These are phyloP conservation scores for Rosa persica DNA, from an alignment of 306 rosid species.

Conservation along the genomic window DNA sequence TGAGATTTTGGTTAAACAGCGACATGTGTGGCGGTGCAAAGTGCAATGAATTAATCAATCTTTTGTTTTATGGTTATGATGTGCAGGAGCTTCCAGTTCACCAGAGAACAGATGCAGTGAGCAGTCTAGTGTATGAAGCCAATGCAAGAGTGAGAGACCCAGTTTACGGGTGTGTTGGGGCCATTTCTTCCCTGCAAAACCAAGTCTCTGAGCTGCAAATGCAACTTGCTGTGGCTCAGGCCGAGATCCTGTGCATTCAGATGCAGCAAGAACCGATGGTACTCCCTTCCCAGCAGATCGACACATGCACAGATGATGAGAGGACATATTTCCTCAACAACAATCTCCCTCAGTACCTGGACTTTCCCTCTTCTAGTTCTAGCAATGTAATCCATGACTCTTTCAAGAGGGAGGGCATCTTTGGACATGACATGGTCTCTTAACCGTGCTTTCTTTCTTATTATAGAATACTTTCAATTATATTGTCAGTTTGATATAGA, in stretches of 20 bases:
- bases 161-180: slow-evolving; percentile 90
- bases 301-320: slow-evolving; percentile 26
- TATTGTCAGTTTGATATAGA: background rate
- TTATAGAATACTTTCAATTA: background rate
- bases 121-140: slow-evolving; percentile 93
- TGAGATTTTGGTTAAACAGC: background rate
- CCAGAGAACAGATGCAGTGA: slow-evolving; percentile 90
- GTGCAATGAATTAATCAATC: background rate
- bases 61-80: background rate
- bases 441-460: slow-evolving; percentile 11
- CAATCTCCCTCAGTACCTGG: slow-evolving; percentile 50
- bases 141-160: slow-evolving; percentile 90
- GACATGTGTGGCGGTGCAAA: background rate
- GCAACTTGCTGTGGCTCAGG: slow-evolving; percentile 92
- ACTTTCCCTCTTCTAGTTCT: slow-evolving; percentile 45
- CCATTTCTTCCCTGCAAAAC: slow-evolving; percentile 71
- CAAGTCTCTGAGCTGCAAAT: slow-evolving; percentile 87
- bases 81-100: slow-evolving; percentile 72
- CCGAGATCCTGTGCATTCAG: slow-evolving; percentile 83
- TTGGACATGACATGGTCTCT: slow-evolving; percentile 78
- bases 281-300: slow-evolving; percentile 18
- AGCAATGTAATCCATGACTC: slow-evolving; percentile 56
- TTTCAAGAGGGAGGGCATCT: slow-evolving; percentile 48
- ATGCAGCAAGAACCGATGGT: slow-evolving; percentile 64
- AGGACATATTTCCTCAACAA: slow-evolving; percentile 41